These are phyloP conservation scores for Gossypium longicalyx DNA, from an alignment of 345 rosid genomes.

Conservation along the genomic window DNA sequence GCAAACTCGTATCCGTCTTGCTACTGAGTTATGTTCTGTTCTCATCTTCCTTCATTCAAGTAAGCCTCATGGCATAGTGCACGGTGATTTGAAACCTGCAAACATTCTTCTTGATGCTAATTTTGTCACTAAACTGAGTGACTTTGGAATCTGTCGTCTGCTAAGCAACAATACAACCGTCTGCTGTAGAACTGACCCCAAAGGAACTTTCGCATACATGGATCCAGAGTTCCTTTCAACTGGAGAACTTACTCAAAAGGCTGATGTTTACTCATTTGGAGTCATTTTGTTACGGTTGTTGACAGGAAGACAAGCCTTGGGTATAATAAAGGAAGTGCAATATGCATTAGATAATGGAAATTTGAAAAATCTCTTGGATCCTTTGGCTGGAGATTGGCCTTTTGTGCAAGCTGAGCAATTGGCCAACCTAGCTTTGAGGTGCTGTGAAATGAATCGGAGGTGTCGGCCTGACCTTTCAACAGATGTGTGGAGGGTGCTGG, in stretches of 20 bases:
- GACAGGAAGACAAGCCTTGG: constrained; percentile 66
- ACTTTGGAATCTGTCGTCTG: constrained; percentile 76
- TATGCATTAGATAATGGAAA: constrained; percentile 53
- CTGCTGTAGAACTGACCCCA: constrained; percentile 50
- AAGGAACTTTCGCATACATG: constrained; percentile 68
- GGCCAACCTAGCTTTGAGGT: constrained; percentile 73
- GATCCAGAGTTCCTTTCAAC: constrained; percentile 67
- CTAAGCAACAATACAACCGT: constrained; percentile 37
- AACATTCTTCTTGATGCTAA: constrained; percentile 80
- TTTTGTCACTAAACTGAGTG: constrained; percentile 72
- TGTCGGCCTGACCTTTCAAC: constrained; percentile 74
- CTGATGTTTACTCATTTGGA: constrained; percentile 12
- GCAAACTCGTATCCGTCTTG: constrained; percentile 80
- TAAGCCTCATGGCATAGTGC: constrained; percentile 76
- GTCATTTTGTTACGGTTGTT: constrained; percentile 56
- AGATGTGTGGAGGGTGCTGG: constrained; percentile 86
- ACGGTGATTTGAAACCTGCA: constrained; percentile 86
- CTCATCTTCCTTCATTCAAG: constrained; percentile 84
- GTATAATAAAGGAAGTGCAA: constrained; percentile 23
- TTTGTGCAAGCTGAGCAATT: constrained; percentile 83
- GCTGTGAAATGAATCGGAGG: constrained; percentile 65
- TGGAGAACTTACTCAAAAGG: constrained; percentile 45
- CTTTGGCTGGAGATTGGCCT: constrained; percentile 97
- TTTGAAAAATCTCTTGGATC: constrained; percentile 64
- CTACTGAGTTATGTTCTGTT: constrained; percentile 74